These are phyloP conservation scores for Exophiala calicioides DNA, from an alignment of 2,329 filamentous ascomycete genomes.

Conservation along the genomic window DNA sequence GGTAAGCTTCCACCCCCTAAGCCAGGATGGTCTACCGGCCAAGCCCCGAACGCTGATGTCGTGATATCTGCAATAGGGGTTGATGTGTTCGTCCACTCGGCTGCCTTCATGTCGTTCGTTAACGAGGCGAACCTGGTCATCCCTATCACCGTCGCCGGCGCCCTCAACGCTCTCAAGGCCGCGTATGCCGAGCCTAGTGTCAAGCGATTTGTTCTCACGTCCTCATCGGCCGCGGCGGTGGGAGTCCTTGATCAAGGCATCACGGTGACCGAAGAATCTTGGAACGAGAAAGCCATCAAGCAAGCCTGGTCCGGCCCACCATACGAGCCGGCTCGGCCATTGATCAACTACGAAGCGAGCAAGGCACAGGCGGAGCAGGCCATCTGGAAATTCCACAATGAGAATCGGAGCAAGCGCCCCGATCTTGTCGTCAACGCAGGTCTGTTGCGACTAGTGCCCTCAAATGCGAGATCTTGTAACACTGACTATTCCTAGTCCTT, in stretches of 20 bases:
- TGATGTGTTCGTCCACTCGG: slow-evolving; percentile 43
- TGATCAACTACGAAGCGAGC: slow-evolving; percentile 40
- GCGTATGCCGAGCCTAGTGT: slow-evolving; percentile 32
- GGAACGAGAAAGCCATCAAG: slow-evolving; percentile 40
- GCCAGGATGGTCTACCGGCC: too few species aligned
- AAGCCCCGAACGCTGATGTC: too few species aligned
- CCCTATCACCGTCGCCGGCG: slow-evolving; percentile 50
- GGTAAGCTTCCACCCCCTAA: too few species aligned
- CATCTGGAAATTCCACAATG: slow-evolving; percentile 21
- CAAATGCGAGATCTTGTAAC: too few species aligned
- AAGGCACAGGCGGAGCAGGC: slow-evolving; percentile 31
- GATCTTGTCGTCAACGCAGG: too few species aligned
- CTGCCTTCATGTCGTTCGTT: slow-evolving; percentile 40
- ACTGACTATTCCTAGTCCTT: too few species aligned
- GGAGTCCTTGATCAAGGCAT: slow-evolving; percentile 39
- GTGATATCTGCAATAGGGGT: slow-evolving; percentile 16
- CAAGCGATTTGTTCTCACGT: slow-evolving; percentile 31
- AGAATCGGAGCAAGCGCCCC: too few species aligned
- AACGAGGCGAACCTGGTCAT: slow-evolving; percentile 46
- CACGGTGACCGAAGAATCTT: slow-evolving; percentile 38
- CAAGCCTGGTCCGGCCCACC: too few species aligned
- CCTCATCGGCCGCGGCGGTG: slow-evolving; percentile 24
- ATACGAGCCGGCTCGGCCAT: too few species aligned
- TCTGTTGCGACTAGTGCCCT: too few species aligned
- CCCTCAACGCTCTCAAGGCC: slow-evolving; percentile 38